Evolutionary conservation across 805 yeast species (phyloP), one percentile per base, ranked within the genome.

Genomic region (Saccharomyces jurei): DNA sequence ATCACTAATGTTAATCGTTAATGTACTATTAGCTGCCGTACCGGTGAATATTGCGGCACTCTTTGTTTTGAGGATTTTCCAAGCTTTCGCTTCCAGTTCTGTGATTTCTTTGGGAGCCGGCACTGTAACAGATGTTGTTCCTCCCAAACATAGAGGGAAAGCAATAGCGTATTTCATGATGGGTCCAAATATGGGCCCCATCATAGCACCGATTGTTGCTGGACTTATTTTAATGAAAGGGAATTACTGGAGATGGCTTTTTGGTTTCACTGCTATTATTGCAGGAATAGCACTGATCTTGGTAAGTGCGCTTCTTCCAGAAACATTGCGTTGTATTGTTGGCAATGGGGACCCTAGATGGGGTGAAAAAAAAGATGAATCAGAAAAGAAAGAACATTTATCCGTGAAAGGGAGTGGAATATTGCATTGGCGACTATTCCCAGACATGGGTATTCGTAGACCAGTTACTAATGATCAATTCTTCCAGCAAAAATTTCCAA

Each of bases 21-120:
- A 86, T 66, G 68, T 88, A 27, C 83, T 86, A 1, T 66, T 90
- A 14, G 86, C 95, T 0, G 73, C 72, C 66, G 58, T 74, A 74
- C 60, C 96, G 0, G 74, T 84, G 4, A 87, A 86, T 36, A 82
- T 84, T 30, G 85, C 85, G 0, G 86, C 92, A 0, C 75, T 88
- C 1, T 79, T 85, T 36, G 78, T 89, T 3, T 73, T 89, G 2
- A 74, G 82, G 56, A 68, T 86, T 3, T 84, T 91, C 1, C 89
- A 86, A 62, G 92, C 90, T 1, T 75, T 90, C 63, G 95, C 96
- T 41, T 96, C 94, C 0, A 81, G 89, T 56, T 85, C 92, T 2
- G 96, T 90, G 0, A 95, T 90, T 66, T 82, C 95, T 21, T 85
- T 89, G 29, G 97, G 97, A 1, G 96, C 96, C 0, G 97, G 96